These are phyloP conservation scores for Russula ochroleuca DNA, from an alignment of 768 basidiomycete genomes.

Conservation along the genomic window DNA sequence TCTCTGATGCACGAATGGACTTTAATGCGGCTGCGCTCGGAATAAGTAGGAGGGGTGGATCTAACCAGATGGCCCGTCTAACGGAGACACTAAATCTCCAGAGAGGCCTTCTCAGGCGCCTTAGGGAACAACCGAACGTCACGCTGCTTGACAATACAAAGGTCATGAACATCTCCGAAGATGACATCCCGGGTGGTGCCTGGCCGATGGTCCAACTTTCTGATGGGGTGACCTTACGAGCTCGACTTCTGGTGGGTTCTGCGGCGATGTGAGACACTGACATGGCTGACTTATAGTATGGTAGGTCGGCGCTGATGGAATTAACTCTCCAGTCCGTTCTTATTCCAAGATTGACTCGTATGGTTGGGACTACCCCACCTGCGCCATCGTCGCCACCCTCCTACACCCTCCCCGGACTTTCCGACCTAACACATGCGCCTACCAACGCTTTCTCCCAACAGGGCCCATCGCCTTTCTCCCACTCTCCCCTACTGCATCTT, in stretches of 20 bases:
- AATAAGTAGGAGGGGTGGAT: constrained; percentile 29
- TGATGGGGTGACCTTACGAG: constrained; percentile 57
- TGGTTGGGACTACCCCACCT: constrained; percentile 88
- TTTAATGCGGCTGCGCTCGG: constrained; percentile 57
- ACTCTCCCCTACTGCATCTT: constrained; percentile 69
- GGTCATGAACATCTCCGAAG: constrained; percentile 64
- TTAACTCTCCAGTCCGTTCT: constrained; percentile 86
- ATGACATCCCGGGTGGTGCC: constrained; percentile 45
- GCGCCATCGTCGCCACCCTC: constrained; percentile 88
- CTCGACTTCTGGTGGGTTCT: constrained; percentile 65
- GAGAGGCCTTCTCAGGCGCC: constrained; percentile 66
- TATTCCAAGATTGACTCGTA: constrained; percentile 83
- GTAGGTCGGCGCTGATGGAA: constrained; percentile 92
- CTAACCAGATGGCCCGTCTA: constrained; percentile 67
- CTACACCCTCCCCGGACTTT: constrained; percentile 61
- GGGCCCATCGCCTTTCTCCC: constrained; percentile 96
- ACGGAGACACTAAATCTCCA: constrained; percentile 95
- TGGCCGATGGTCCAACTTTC: constrained; percentile 83
- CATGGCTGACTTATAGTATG: constrained; percentile 5
- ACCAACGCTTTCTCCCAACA: constrained; percentile 91
- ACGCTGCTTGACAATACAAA: constrained; percentile 66
- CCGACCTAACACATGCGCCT: constrained; percentile 72
- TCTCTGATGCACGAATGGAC: constrained; percentile 72
- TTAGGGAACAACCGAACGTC: constrained; percentile 50
- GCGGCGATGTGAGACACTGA: neutral